These are phyloP conservation scores for Phytophthora cactorum DNA, from an alignment of 352 stramenopile species.

Conservation along the genomic window DNA sequence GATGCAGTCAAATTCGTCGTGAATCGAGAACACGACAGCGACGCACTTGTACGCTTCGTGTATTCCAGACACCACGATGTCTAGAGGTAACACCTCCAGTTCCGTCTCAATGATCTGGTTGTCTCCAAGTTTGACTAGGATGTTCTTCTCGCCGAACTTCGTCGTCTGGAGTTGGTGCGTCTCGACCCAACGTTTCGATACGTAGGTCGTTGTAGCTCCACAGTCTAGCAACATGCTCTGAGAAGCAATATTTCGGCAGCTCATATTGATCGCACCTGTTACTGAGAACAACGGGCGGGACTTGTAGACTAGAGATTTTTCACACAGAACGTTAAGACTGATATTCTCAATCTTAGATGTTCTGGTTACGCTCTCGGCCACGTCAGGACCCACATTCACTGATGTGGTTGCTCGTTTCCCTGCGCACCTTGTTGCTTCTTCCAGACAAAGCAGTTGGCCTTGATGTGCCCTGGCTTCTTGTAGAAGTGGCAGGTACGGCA, in stretches of 20 bases:
- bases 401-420: too few species aligned
- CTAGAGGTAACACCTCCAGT: not conserved
- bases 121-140: not conserved
- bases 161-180: not conserved
- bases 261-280: not conserved
- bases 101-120: not conserved
- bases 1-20: constrained; percentile 7
- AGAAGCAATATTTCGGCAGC: not conserved
- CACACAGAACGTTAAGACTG: not conserved
- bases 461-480: too few species aligned
- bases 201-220: not conserved
- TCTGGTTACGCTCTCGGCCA: not conserved
- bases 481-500: too few species aligned
- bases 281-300: constrained; percentile 4
- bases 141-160: not conserved
- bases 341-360: too few species aligned
- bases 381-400: too few species aligned
- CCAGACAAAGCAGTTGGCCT: too few species aligned
- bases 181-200: not conserved
- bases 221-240: not conserved
- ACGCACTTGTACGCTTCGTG: not conserved
- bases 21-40: not conserved
- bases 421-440: too few species aligned
- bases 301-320: constrained; percentile 17
- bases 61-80: not conserved